Conservation (phyloP, 345 rosid species). For the Bruguiera gymnorhiza region DNA sequence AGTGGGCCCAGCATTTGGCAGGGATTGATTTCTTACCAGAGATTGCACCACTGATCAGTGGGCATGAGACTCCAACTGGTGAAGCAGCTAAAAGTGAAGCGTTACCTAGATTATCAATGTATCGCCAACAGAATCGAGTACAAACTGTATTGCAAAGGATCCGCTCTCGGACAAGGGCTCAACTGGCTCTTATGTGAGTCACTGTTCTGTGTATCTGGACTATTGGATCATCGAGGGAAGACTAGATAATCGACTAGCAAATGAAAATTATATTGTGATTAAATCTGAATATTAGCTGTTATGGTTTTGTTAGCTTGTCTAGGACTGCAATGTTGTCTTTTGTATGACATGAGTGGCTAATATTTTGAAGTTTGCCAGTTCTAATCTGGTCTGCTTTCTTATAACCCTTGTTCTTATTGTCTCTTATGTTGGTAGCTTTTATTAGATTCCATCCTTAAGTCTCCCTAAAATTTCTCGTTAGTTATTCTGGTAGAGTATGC, state of each 20-base stretch:
- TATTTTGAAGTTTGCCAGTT: not conserved
- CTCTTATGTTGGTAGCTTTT: constrained; percentile 9
- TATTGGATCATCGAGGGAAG: constrained; percentile 29
- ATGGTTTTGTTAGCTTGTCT: constrained; percentile 19
- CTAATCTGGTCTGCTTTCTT: constrained; percentile 9
- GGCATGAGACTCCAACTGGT: constrained; percentile 38
- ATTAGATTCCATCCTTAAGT: not conserved
- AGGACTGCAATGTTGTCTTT: constrained; percentile 22
- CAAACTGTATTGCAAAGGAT: constrained; percentile 70
- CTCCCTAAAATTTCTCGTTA: constrained; percentile 17
- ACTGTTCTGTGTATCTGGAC: constrained; percentile 41
- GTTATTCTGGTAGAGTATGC: constrained; percentile 20
- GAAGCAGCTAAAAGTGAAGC: constrained; percentile 51
- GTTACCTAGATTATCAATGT: constrained; percentile 50
- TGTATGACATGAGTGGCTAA: constrained; percentile 16
- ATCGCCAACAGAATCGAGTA: constrained; percentile 70
- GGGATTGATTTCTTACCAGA: constrained; percentile 94
- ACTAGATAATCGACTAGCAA: constrained; percentile 18
- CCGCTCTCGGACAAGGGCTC: constrained; percentile 63
- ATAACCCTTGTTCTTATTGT: constrained; percentile 11
- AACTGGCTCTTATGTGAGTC: constrained; percentile 80
- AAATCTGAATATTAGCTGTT: constrained; percentile 23
- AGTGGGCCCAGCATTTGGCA: constrained; percentile 93
- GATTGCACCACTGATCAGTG: constrained; percentile 59
- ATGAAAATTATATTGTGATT: constrained; percentile 10